A percentile compares a stretch with the other conserved stretches of the same genome.
Conservation (phyloP, 2,329 filamentous ascomycete species). For the Exserohilum turcica region DNA sequence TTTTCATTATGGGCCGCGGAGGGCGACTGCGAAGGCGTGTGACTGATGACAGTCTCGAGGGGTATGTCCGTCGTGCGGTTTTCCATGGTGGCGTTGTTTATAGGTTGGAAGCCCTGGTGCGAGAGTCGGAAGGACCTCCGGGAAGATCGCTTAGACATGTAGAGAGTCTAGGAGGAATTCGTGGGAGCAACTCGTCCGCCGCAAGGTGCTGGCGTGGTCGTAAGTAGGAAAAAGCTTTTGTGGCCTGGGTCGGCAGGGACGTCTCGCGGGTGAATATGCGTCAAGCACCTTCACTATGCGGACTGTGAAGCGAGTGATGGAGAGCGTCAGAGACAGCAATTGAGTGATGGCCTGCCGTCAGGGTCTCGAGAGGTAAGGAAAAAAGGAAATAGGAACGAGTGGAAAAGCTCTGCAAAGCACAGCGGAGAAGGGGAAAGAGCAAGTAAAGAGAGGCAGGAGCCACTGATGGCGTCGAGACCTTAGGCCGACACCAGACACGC, state of each 20-base stretch:
- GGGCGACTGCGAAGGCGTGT: slow-evolving; percentile 47
- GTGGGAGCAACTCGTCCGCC: slow-evolving; percentile 19
- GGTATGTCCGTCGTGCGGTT: slow-evolving; percentile 65
- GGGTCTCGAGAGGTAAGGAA: slow-evolving; percentile 19
- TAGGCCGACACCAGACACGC: slow-evolving; percentile 16
- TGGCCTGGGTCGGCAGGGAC: slow-evolving; percentile 5
- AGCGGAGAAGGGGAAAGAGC: slow-evolving; percentile 13
- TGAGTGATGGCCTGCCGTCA: slow-evolving; percentile 42
- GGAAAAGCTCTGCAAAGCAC: slow-evolving; percentile 26
- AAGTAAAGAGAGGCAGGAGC: slow-evolving; percentile 22
- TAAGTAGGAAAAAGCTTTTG: slow-evolving; percentile 10
- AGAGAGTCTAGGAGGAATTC: slow-evolving; percentile 7
- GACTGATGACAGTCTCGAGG: slow-evolving; percentile 60
- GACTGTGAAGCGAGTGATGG: slow-evolving; percentile 17
- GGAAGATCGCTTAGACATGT: slow-evolving; percentile 37
- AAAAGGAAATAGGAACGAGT: slow-evolving; percentile 28
- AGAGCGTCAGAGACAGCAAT: slow-evolving; percentile 31
- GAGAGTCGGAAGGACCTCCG: slow-evolving; percentile 44
- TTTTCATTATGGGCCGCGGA: slow-evolving; percentile 36
- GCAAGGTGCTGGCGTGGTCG: slow-evolving; percentile 15
- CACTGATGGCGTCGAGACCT: slow-evolving; percentile 17
- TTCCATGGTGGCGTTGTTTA: slow-evolving; percentile 48
- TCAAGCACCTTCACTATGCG: slow-evolving; percentile 36
- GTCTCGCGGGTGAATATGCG: slow-evolving; percentile 31
- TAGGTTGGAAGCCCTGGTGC: slow-evolving; percentile 45